Evolutionary conservation across 768 basidiomycete species (phyloP).

Genomic region (Cystoderma amianthinum): DNA sequence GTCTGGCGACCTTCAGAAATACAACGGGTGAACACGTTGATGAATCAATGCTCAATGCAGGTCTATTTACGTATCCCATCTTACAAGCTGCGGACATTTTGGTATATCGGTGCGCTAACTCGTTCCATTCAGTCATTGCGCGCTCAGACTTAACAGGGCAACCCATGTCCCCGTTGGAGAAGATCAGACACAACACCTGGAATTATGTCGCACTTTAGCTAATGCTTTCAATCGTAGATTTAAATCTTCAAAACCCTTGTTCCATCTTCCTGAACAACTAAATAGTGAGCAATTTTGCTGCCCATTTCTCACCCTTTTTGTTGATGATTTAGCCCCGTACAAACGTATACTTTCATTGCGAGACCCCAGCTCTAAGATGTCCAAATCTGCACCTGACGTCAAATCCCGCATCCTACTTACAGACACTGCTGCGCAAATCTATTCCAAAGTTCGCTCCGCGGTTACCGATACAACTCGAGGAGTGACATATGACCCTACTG

Average conservation of each 20-base stretch:
- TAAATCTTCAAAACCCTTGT: slow-evolving; percentile 37
- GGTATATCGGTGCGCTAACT: slow-evolving; percentile 74
- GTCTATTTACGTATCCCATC: slow-evolving; percentile 88
- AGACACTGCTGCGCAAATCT: slow-evolving; percentile 56
- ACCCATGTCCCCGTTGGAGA: slow-evolving; percentile 96
- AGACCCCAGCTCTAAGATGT: slow-evolving; percentile 89
- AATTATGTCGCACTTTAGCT: slow-evolving; percentile 80
- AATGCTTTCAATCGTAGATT: slow-evolving; percentile 76
- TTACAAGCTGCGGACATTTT: slow-evolving; percentile 93
- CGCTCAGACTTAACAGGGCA: slow-evolving; percentile 40
- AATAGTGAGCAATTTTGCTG: slow-evolving; percentile 57
- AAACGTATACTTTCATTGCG: slow-evolving; percentile 82
- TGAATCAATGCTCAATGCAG: slow-evolving; percentile 76
- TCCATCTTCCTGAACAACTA: slow-evolving; percentile 66
- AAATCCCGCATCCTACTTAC: slow-evolving; percentile 84
- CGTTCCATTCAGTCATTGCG: too few relatives aligned
- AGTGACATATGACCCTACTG: slow-evolving; percentile 73
- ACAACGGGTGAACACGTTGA: slow-evolving; percentile 72
- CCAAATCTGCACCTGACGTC: slow-evolving; percentile 79
- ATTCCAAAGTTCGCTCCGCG: slow-evolving; percentile 66
- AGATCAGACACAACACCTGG: slow-evolving; percentile 93
- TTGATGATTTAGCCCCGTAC: slow-evolving; percentile 56
- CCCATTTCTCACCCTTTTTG: neutral
- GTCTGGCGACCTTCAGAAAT: slow-evolving; percentile 69
- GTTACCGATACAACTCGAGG: slow-evolving; percentile 78